Percentiles rank a stretch among this genome's conserved stretches.
phyloP scores from a whole-genome alignment of 2,329 filamentous ascomycete genomes.

The Alternaria panax region DNA sequence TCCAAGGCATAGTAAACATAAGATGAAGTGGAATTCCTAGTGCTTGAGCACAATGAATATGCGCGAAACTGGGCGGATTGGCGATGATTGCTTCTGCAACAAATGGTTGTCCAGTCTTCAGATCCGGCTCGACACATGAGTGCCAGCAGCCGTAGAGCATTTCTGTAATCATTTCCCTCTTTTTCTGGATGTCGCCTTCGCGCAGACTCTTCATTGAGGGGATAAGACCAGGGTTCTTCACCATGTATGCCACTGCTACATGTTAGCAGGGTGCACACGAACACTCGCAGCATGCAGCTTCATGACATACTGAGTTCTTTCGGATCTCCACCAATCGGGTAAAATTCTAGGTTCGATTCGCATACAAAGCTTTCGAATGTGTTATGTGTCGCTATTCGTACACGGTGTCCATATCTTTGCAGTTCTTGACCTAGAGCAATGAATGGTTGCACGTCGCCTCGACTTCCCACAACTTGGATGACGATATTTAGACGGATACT shows the following conservation, averaged over 20 bases:
- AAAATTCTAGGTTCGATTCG: constrained; percentile 46
- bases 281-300: background rate
- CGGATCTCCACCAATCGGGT: constrained; percentile 44
- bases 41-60: constrained; percentile 75
- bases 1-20: constrained; percentile 71
- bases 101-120: constrained; percentile 64
- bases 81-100: constrained; percentile 81
- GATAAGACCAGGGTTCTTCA: constrained; percentile 55
- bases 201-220: constrained; percentile 32
- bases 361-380: constrained; percentile 24
- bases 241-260: constrained; percentile 56
- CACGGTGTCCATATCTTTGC: constrained; percentile 39
- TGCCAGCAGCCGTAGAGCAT: constrained; percentile 40
- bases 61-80: constrained; percentile 78
- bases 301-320: constrained; percentile 43
- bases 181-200: constrained; percentile 44
- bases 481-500: constrained; percentile 57
- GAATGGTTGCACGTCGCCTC: constrained; percentile 67
- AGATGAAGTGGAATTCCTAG: constrained; percentile 76
- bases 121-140: constrained; percentile 46
- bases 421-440: constrained; percentile 63
- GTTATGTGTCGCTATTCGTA: constrained; percentile 37
- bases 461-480: constrained; percentile 62
- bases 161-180: constrained; percentile 34
- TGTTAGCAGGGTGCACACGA: background rate